These are phyloP conservation scores for Byssochlamys sp. DNA, from an alignment of 2,329 filamentous ascomycete genomes.

Conservation along the genomic window DNA sequence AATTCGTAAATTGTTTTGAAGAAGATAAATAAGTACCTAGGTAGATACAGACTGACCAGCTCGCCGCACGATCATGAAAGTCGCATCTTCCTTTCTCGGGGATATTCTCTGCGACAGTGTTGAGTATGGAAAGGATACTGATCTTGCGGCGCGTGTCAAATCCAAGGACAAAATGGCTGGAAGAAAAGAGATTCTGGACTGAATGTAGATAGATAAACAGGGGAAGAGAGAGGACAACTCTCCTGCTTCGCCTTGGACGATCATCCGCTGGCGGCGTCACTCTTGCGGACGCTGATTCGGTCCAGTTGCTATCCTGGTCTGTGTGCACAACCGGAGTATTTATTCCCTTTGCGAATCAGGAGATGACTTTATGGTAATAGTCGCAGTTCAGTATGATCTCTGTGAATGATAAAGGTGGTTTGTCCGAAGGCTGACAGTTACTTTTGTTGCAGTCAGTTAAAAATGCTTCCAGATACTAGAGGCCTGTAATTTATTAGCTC, in stretches of 20 bases:
- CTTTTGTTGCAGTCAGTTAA: too few relatives aligned
- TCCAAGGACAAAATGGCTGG: not conserved
- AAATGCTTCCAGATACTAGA: too few relatives aligned
- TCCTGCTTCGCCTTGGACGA: not conserved
- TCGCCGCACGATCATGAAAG: not conserved
- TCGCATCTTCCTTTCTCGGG: not conserved
- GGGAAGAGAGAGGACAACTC: not conserved
- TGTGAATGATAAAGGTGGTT: too few relatives aligned
- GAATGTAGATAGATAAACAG: not conserved
- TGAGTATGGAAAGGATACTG: not conserved
- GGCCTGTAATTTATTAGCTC: too few relatives aligned
- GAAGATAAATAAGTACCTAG: not conserved
- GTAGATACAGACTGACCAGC: not conserved
- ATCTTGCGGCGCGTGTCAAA: not conserved
- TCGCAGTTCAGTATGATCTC: too few relatives aligned
- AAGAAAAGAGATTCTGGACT: not conserved
- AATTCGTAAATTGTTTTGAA: not conserved
- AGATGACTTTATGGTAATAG: too few relatives aligned
- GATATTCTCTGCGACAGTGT: too few relatives aligned
- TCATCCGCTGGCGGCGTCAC: slow-evolving; percentile 5
- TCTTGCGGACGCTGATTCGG: not conserved
- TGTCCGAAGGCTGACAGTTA: too few relatives aligned
- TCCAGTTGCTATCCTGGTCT: slow-evolving; percentile 7
- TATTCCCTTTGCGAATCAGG: not conserved
- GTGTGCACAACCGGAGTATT: slow-evolving; percentile 9